Evolutionary conservation across 345 rosid species (phyloP).

Genomic region (Psidium friedrichsthalianum): DNA sequence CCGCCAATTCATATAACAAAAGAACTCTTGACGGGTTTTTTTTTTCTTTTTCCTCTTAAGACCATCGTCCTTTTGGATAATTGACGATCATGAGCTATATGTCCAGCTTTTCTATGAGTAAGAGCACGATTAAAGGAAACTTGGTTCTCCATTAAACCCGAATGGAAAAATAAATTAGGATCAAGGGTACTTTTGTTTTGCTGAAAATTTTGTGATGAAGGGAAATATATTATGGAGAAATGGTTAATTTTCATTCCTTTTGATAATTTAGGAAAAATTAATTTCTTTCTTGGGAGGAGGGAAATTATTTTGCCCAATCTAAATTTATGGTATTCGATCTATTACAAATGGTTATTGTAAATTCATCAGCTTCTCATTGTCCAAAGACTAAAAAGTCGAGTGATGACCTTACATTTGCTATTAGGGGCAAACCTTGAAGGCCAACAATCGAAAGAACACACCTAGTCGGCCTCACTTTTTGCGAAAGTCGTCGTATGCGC

Average conservation of each 20-base stretch:
- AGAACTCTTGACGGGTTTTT: neutral
- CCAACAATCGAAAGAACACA: no score
- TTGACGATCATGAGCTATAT: no score
- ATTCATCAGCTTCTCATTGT: neutral
- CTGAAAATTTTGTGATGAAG: neutral
- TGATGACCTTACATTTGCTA: neutral
- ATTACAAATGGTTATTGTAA: neutral
- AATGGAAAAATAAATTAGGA: neutral
- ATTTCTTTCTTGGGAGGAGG: neutral
- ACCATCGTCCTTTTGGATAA: neutral
- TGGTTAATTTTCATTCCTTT: neutral
- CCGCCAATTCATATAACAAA: neutral
- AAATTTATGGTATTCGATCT: neutral
- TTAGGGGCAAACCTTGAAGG: no score
- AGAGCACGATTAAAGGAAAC: neutral
- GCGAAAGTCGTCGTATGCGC: no score
- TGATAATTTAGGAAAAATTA: no score
- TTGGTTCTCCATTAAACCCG: neutral
- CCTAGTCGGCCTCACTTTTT: no score
- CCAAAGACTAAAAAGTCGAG: neutral
- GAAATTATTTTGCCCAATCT: fast-evolving
- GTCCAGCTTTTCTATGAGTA: neutral
- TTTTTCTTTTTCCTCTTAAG: neutral
- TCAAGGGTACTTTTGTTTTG: fast-evolving
- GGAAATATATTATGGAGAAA: fast-evolving